These are phyloP conservation scores for Pseudogymnoascus sp. DNA, from an alignment of 2,329 filamentous ascomycete species.

Conservation along the genomic window DNA sequence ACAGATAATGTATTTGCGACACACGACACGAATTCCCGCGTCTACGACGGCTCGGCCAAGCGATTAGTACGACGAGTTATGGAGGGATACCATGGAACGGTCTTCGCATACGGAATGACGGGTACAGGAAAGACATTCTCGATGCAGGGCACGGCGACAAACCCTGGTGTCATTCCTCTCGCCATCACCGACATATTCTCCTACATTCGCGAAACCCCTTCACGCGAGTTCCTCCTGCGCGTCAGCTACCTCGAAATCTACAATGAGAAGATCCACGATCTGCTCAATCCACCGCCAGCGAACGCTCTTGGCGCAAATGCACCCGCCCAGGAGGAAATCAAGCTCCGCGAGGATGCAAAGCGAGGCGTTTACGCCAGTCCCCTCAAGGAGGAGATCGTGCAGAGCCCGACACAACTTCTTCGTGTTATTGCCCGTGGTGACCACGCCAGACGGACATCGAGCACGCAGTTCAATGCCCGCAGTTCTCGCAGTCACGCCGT, in stretches of 20 bases:
- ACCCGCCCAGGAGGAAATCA: conserved; percentile 81
- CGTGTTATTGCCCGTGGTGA: conserved; percentile 93
- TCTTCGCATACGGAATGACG: conserved; percentile 98
- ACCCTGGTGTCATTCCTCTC: conserved; percentile 90
- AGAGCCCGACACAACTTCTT: conserved; percentile 90
- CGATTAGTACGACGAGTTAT: conserved; percentile 91
- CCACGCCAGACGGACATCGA: conserved; percentile 79
- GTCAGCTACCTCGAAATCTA: conserved; percentile 99
- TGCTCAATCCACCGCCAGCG: conserved; percentile 68
- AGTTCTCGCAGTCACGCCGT: conserved; percentile 98
- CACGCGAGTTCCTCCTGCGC: conserved; percentile 84
- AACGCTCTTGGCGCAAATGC: conserved; percentile 45
- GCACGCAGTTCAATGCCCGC: conserved; percentile 92
- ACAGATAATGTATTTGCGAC: conserved; percentile 93
- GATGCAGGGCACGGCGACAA: conserved; percentile 95
- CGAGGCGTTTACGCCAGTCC: conserved; percentile 93
- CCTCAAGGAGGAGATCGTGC: conserved; percentile 95
- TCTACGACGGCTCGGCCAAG: conserved; percentile 92
- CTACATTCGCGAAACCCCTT: conserved; percentile 94
- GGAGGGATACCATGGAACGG: conserved; percentile 97
- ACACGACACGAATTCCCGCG: conserved; percentile 86
- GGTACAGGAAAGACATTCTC: conserved; percentile 98
- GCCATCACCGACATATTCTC: conserved; percentile 99
- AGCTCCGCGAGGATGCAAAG: conserved; percentile 92
- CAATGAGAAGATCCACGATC: conserved; percentile 93